phyloP scores from a whole-genome alignment of 441 rosid genomes.

The Adansonia rubrostipa region DNA sequence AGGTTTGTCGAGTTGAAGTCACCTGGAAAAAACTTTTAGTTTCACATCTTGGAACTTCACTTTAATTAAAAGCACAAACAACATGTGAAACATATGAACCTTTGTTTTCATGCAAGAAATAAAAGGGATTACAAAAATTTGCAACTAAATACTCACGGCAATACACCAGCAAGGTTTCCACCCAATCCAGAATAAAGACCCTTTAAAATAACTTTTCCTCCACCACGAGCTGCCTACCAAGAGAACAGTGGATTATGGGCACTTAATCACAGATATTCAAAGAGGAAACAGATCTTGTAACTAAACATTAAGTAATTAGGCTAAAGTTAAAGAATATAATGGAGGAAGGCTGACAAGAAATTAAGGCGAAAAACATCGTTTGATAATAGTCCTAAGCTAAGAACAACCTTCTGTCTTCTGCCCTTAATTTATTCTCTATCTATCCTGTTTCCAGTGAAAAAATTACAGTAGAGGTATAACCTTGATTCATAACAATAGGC shows the following conservation, averaged over 20 bases:
- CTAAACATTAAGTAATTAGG: background rate
- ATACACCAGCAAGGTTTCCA: constrained; percentile 76
- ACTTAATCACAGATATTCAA: constrained; percentile 10
- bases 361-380: background rate
- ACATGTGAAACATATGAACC: background rate
- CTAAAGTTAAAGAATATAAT: background rate
- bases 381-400: background rate
- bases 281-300: background rate
- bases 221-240: constrained; percentile 66
- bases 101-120: background rate
- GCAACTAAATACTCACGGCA: constrained; percentile 57
- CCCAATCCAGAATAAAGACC: constrained; percentile 83
- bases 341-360: background rate
- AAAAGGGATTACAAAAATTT: background rate
- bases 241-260: constrained; percentile 6
- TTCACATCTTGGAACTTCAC: background rate
- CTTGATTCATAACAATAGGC: background rate
- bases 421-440: background rate
- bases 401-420: background rate
- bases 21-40: background rate
- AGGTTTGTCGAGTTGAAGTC: background rate
- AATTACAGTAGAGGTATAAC: background rate
- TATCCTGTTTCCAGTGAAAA: background rate
- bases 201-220: constrained; percentile 64
- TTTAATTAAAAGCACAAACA: background rate